Evolutionary conservation across 768 basidiomycete genomes (phyloP), one percentile per base, ranked within the genome.

Genomic region (Naganishia kalamii): DNA sequence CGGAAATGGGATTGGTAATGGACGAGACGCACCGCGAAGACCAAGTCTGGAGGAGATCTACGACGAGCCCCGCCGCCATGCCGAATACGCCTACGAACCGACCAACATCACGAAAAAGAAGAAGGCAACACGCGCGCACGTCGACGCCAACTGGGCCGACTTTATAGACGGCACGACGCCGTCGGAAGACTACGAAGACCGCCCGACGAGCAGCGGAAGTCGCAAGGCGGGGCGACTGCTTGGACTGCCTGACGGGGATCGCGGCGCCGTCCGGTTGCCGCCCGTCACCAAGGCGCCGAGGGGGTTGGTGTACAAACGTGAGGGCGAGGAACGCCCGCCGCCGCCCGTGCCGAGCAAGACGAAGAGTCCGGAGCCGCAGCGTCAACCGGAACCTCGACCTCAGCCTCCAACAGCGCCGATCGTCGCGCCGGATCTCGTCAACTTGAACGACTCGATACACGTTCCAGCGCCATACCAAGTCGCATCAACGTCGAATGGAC

Each of bases 91-190:
- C n/a, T n/a, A n/a, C n/a, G n/a, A n/a, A n/a, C n/a, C n/a, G 61
- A 3, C 35, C 47, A 17, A 49, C 61, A 6, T 48, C 43, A 1
- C 40, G 1, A 23, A 30, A 23, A 49, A 33, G 13, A 57, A 40
- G 30, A 57, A 33, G 35, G 29, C 35, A 27, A 29, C 47, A 11
- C 46, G 61, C 21, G 27, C 43, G 4, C 64, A 59, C 46, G 50
- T 65, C n/a, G 32, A 65, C 10, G 40, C 64, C 2, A 65, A 65
- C 23, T 65, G 64, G 64, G 64, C 48, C 0, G 64, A 65, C n/a
- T 30, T 65, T 6, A n/a, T 65, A n/a, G 25, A n/a, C 27, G 2
- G 3, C 8, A 21, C 25, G 44, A 21, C 47, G 23, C 4, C 61
- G 61, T 3, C 29, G n/a, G 44, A 17, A 13, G 13, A 4, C 44